Conservation (phyloP, 495 filamentous ascomycete genomes). For the Friedmanniomyces simplex region DNA sequence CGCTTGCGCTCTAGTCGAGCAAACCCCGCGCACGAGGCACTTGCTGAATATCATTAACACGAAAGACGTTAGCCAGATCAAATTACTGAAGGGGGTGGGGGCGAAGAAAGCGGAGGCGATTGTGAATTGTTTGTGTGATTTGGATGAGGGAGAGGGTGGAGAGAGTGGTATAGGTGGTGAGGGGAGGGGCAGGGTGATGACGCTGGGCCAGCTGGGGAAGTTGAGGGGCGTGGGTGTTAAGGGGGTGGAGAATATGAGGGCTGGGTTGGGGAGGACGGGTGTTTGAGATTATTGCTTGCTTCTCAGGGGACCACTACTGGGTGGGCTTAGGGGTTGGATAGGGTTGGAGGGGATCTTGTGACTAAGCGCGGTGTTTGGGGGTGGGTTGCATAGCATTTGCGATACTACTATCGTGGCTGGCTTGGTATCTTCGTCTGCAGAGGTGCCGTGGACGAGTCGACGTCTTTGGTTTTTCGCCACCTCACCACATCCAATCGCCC, state of each 20-base stretch:
- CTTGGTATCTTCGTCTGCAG: too few species aligned
- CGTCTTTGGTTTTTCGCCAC: too few species aligned
- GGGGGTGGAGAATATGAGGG: constrained; percentile 45
- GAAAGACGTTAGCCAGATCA: constrained; percentile 57
- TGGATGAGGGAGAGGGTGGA: constrained; percentile 34
- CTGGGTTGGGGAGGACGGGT: constrained; percentile 17
- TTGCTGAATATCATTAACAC: constrained; percentile 81
- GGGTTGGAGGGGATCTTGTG: background rate
- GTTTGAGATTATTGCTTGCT: too few species aligned
- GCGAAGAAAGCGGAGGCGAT: constrained; percentile 56
- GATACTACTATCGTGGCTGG: too few species aligned
- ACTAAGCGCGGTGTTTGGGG: constrained; percentile 3
- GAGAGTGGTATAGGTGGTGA: constrained; percentile 36
- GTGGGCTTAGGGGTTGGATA: too few species aligned
- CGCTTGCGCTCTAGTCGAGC: constrained; percentile 16
- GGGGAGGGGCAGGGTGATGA: constrained; percentile 34
- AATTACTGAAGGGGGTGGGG: constrained; percentile 58
- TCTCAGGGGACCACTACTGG: too few species aligned
- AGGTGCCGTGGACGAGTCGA: too few species aligned
- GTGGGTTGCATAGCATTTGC: background rate
- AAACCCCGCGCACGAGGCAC: constrained; percentile 58
- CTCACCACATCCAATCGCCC: too few species aligned
- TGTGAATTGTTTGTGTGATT: constrained; percentile 43
- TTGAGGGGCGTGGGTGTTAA: constrained; percentile 51
- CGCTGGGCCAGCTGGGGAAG: constrained; percentile 41